Evolutionary conservation across 164 flowering plant genomes (phyloP).

Genomic region (Litsea cubeba): DNA sequence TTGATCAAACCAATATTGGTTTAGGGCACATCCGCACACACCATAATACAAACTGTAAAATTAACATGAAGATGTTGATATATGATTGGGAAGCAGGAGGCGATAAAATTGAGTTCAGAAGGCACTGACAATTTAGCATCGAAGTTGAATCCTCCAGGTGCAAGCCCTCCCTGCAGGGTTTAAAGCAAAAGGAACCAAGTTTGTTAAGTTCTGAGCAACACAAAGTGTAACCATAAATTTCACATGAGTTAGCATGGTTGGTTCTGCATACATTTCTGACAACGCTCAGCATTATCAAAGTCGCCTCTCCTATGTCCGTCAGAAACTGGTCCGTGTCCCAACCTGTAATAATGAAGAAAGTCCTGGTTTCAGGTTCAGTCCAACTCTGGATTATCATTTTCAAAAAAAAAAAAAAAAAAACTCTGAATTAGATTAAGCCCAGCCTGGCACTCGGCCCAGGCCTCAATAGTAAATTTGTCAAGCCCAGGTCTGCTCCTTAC

Average conservation of each 20-base stretch:
- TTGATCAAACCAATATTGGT: no score
- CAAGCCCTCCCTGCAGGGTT: constrained; percentile 73
- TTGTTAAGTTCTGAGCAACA: not conserved
- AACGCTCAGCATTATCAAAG: constrained; percentile 79
- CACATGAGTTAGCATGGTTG: not conserved
- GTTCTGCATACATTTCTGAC: constrained; percentile 66
- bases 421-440: not conserved
- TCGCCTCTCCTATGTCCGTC: constrained; percentile 84
- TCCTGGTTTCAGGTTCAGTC: not conserved
- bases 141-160: constrained; percentile 99
- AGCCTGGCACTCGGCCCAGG: not conserved
- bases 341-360: constrained; percentile 38
- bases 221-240: not conserved
- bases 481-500: not conserved
- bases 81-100: not conserved
- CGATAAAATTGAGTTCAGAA: not conserved
- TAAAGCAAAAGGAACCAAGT: constrained; percentile 1
- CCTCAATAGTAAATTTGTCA: not conserved
- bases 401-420: no score
- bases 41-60: no score
- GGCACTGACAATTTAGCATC: constrained; percentile 88
- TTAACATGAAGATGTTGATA: no score
- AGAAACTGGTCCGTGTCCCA: constrained; percentile 99
- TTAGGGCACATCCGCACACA: no score
- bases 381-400: not conserved